A percentile compares a stretch with the other conserved stretches of the same genome.
Evolutionary conservation across 2,329 filamentous ascomycete species (phyloP).

Genomic region (Blumeria graminis): DNA sequence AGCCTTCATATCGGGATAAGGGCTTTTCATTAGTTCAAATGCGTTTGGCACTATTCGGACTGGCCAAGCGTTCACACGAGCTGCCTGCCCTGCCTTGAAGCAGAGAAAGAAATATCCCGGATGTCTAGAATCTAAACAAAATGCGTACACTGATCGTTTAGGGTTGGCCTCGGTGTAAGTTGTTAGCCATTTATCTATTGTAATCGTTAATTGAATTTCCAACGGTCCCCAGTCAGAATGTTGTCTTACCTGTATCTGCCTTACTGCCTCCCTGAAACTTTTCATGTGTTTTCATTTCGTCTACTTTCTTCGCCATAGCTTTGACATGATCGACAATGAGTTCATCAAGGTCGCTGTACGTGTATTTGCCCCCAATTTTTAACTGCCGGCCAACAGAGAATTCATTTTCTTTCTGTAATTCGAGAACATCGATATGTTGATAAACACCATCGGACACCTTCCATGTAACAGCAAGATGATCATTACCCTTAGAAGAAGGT

Average conservation of each 20-base stretch:
- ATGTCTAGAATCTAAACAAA: conserved; percentile 80
- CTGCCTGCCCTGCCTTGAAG: conserved; percentile 71
- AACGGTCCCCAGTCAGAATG: background rate
- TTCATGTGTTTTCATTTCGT: conserved; percentile 84
- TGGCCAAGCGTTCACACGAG: conserved; percentile 51
- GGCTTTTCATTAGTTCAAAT: conserved; percentile 69
- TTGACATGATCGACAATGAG: conserved; percentile 93
- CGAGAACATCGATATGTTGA: conserved; percentile 90
- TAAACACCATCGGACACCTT: conserved; percentile 93
- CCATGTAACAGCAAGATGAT: conserved; percentile 92
- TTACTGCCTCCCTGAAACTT: conserved; percentile 72
- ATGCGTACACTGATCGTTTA: conserved; percentile 76
- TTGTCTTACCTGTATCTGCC: conserved; percentile 55
- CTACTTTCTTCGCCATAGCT: conserved; percentile 92
- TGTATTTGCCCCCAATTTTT: conserved; percentile 69
- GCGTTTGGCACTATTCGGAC: conserved; percentile 84
- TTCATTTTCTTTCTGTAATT: conserved; percentile 91
- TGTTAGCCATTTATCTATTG: conserved; percentile 71
- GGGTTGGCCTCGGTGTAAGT: conserved; percentile 95
- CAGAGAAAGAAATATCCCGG: conserved; percentile 89
- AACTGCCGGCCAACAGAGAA: conserved; percentile 77
- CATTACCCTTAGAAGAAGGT: conserved; percentile 81
- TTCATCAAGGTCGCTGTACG: conserved; percentile 88
- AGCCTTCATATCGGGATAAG: conserved; percentile 85
- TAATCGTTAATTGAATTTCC: conserved; percentile 2